These are phyloP conservation scores for Massarina eburnea DNA, from an alignment of 2,329 filamentous ascomycete genomes.

Conservation along the genomic window DNA sequence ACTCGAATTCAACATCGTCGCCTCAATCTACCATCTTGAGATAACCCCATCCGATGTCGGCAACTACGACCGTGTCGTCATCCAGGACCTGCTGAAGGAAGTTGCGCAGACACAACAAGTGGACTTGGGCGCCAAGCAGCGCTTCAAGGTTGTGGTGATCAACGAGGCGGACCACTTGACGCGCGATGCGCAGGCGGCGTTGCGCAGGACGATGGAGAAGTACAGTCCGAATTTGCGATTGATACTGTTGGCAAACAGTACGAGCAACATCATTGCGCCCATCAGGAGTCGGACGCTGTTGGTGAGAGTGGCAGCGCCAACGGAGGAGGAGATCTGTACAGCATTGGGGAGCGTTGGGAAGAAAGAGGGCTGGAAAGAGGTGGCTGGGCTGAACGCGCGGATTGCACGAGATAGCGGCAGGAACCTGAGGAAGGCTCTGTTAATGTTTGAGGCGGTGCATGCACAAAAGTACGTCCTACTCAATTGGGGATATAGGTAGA, in stretches of 20 bases:
- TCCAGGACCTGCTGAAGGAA: slow-evolving; percentile 95
- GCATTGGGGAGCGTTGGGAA: slow-evolving; percentile 71
- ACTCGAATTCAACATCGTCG: slow-evolving; percentile 98
- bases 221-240: slow-evolving; percentile 93
- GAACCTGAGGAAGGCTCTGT: slow-evolving; percentile 82
- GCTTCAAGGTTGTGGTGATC: slow-evolving; percentile 98
- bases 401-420: slow-evolving; percentile 90
- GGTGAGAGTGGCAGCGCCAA: slow-evolving; percentile 87
- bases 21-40: slow-evolving; percentile 95
- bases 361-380: slow-evolving; percentile 81
- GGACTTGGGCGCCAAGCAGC: slow-evolving; percentile 85
- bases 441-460: slow-evolving; percentile 98
- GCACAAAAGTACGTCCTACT: slow-evolving; percentile 78
- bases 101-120: slow-evolving; percentile 99
- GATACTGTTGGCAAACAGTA: slow-evolving; percentile 92
- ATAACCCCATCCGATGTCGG: slow-evolving; percentile 97
- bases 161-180: slow-evolving; percentile 96
- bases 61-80: slow-evolving; percentile 91
- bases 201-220: slow-evolving; percentile 98
- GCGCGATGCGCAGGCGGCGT: slow-evolving; percentile 89
- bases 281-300: slow-evolving; percentile 90
- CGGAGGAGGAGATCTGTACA: slow-evolving; percentile 77
- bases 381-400: slow-evolving; percentile 73
- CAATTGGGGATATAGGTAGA: not conserved
- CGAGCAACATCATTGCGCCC: slow-evolving; percentile 98